Percentiles rank a stretch among this genome's conserved stretches.
phyloP scores from a whole-genome alignment of 805 yeast species.

The Sugiyamaella lignohabitans region DNA sequence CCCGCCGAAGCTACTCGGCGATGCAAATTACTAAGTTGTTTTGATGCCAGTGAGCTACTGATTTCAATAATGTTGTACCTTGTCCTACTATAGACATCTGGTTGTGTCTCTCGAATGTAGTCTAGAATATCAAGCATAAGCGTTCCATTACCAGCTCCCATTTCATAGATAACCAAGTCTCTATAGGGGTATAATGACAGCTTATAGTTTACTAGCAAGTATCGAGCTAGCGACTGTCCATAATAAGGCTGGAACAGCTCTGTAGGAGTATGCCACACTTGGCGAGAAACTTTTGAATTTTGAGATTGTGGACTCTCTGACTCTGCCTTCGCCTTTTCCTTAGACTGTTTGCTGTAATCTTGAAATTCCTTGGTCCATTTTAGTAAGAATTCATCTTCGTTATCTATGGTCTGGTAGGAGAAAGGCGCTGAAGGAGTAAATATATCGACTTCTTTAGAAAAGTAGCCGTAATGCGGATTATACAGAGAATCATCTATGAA shows the following conservation, averaged over 20 bases:
- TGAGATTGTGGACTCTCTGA: constrained; percentile 4
- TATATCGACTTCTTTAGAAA: constrained; percentile 69
- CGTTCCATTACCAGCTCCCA: constrained; percentile 90
- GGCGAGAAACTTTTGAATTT: constrained; percentile 36
- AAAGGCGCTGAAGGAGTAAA: constrained; percentile 63
- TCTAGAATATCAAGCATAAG: constrained; percentile 69
- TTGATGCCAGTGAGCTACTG: constrained; percentile 52
- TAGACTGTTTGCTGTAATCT: constrained; percentile 38
- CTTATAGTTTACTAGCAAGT: constrained; percentile 65
- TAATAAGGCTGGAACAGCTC: constrained; percentile 77
- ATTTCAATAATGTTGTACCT: constrained; percentile 70
- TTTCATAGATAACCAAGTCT: constrained; percentile 72
- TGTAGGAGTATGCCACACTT: constrained; percentile 87
- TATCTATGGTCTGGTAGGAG: constrained; percentile 49
- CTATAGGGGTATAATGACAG: constrained; percentile 60
- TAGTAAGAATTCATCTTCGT: constrained; percentile 63
- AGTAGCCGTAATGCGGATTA: constrained; percentile 78
- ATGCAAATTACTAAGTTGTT: constrained; percentile 39
- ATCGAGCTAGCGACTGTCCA: constrained; percentile 80
- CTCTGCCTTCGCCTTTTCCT: constrained; percentile 15
- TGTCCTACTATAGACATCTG: constrained; percentile 65
- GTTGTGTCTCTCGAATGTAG: constrained; percentile 53
- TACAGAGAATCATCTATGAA: constrained; percentile 81
- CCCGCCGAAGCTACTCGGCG: constrained; percentile 34
- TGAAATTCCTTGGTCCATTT: constrained; percentile 53